phyloP scores from a whole-genome alignment of 306 rosid genomes.

The Acacia melanoxylon region DNA sequence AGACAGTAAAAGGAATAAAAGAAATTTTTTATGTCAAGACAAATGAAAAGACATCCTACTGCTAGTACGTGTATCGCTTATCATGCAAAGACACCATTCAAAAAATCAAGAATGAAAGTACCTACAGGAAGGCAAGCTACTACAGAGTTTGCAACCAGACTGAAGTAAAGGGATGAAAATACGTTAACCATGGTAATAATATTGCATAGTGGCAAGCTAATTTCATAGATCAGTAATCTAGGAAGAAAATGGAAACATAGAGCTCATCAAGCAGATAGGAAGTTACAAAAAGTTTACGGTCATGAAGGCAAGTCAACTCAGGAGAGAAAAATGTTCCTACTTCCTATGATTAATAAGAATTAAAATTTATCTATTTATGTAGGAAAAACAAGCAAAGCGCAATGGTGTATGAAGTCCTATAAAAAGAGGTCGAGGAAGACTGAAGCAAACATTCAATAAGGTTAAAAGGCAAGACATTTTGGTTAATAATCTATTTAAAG shows the following conservation, averaged over 20 bases:
- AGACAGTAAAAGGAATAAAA: conserved; percentile 8
- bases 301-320: conserved; percentile 1
- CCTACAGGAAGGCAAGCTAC: conserved; percentile 9
- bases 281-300: background rate
- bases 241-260: conserved; percentile 14
- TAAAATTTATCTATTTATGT: background rate
- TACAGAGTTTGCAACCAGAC: conserved; percentile 24
- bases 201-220: conserved; percentile 4
- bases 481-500: too few species aligned
- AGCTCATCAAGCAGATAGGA: conserved; percentile 14
- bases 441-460: too few species aligned
- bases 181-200: background rate
- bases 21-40: conserved; percentile 22
- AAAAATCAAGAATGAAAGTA: conserved; percentile 18
- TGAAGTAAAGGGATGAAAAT: background rate
- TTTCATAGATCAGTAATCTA: conserved; percentile 8
- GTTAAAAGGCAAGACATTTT: too few species aligned
- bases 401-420: too few species aligned
- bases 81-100: conserved; percentile 15
- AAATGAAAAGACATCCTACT: background rate
- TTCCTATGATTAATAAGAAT: background rate
- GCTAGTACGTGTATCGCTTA: conserved; percentile 13
- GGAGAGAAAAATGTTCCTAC: background rate
- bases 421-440: too few species aligned
- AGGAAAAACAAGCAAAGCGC: background rate